A percentile compares a stretch with the other conserved stretches of the same genome.
These are phyloP conservation scores for Flueggea neowawraea DNA, from an alignment of 441 rosid genomes.

Conservation along the genomic window DNA sequence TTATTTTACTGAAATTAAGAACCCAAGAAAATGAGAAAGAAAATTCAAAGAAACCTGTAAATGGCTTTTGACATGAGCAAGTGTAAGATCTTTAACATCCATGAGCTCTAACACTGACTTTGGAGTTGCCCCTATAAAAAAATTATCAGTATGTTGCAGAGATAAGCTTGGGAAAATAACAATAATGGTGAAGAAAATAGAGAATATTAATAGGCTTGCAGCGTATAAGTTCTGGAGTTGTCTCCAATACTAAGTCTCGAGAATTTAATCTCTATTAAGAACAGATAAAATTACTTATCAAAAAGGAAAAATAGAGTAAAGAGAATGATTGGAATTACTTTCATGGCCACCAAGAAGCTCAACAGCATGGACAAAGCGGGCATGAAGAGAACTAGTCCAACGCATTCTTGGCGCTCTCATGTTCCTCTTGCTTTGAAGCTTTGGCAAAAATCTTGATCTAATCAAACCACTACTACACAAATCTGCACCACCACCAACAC, in stretches of 20 bases:
- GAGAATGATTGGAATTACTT: slow-evolving; percentile 7
- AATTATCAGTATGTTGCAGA: not conserved
- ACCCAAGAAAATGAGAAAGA: slow-evolving; percentile 2
- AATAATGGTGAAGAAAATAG: not conserved
- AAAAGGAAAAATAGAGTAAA: not conserved
- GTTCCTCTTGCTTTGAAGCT: slow-evolving; percentile 55
- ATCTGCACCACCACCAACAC: slow-evolving; percentile 32
- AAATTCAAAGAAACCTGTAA: slow-evolving; percentile 51
- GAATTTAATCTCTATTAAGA: not conserved
- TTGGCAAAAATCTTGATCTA: slow-evolving; percentile 70
- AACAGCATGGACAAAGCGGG: slow-evolving; percentile 83
- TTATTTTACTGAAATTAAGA: not conserved
- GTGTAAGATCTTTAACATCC: slow-evolving; percentile 84
- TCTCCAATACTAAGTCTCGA: too few species aligned
- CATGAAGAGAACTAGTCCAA: slow-evolving; percentile 84
- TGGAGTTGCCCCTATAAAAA: slow-evolving; percentile 74
- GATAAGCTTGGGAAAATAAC: not conserved
- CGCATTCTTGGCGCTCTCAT: slow-evolving; percentile 95
- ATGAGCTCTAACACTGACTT: slow-evolving; percentile 87
- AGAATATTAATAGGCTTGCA: too few species aligned
- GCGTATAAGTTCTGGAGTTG: too few species aligned
- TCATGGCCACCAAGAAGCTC: slow-evolving; percentile 92
- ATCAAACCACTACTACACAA: slow-evolving; percentile 35
- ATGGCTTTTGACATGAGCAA: slow-evolving; percentile 89
- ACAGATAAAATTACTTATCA: not conserved